Conservation (phyloP, 345 rosid species). For the Salix exigua region DNA sequence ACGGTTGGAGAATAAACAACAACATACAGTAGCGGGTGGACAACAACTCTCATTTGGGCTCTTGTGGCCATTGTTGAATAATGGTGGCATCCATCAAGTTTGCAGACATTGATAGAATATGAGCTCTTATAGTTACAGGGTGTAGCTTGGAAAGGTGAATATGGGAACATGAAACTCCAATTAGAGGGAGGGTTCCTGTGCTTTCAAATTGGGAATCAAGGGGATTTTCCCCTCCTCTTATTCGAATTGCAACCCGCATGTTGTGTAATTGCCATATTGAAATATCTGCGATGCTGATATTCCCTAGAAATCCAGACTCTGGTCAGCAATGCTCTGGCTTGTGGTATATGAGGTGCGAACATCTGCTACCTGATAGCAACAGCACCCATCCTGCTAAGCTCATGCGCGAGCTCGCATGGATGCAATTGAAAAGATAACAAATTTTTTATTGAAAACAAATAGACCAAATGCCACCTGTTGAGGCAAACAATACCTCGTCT, state of each 20-base stretch:
- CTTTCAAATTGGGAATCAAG: background rate
- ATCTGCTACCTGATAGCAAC: background rate
- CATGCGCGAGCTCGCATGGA: too few species aligned
- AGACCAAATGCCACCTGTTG: too few species aligned
- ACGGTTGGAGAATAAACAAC: too few species aligned
- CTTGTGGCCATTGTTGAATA: background rate
- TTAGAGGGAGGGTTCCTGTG: background rate
- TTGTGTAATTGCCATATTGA: background rate
- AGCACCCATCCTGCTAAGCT: too few species aligned
- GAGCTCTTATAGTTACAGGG: background rate
- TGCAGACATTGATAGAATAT: background rate
- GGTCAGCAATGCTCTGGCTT: conserved; percentile 89
- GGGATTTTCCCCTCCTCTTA: background rate
- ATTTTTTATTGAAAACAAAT: too few species aligned
- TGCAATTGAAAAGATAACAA: too few species aligned
- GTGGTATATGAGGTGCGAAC: conserved; percentile 67
- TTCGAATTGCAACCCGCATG: background rate
- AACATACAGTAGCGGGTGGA: too few species aligned
- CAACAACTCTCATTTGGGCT: background rate
- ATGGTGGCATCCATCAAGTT: background rate
- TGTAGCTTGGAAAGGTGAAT: background rate
- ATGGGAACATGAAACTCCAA: background rate
- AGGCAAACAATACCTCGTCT: too few species aligned
- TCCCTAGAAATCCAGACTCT: conserved; percentile 54
- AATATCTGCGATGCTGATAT: background rate